Percentiles rank a stretch among this genome's conserved stretches.
These are phyloP conservation scores for Cruciata laevipes DNA, from an alignment of 257 asterid species.

Conservation along the genomic window DNA sequence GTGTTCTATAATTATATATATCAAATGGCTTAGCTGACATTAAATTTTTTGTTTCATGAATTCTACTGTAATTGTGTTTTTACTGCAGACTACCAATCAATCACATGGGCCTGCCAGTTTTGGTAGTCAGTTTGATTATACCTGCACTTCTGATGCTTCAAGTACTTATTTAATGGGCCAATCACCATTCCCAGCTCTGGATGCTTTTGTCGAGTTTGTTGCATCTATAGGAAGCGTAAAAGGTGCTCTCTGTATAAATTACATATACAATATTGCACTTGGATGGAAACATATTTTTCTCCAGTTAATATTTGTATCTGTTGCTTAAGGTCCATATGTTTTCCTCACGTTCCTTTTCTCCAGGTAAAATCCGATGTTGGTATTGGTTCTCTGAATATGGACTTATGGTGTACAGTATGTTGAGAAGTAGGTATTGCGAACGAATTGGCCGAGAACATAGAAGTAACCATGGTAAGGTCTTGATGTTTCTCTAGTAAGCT, in stretches of 20 bases:
- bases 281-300: neutral
- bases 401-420: constrained; percentile 88
- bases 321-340: neutral
- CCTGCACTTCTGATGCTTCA: constrained; percentile 54
- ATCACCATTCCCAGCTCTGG: constrained; percentile 83
- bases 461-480: constrained; percentile 75
- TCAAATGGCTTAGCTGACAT: too few species aligned
- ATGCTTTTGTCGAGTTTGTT: constrained; percentile 51
- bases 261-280: neutral
- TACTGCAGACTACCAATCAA: constrained; percentile 38
- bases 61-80: constrained; percentile 4
- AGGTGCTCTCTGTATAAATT: constrained; percentile 37
- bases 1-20: neutral
- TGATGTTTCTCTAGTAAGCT: neutral
- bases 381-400: constrained; percentile 89
- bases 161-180: constrained; percentile 64
- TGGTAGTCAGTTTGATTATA: constrained; percentile 36
- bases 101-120: constrained; percentile 23
- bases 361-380: constrained; percentile 92
- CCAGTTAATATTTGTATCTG: neutral
- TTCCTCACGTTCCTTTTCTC: constrained; percentile 12
- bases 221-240: constrained; percentile 72
- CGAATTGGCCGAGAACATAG: constrained; percentile 96
- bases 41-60: neutral
- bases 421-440: constrained; percentile 84